Evolutionary conservation across 768 basidiomycete genomes (phyloP), one percentile per base, ranked within the genome.

Genomic region (Tremella yokohamensis): DNA sequence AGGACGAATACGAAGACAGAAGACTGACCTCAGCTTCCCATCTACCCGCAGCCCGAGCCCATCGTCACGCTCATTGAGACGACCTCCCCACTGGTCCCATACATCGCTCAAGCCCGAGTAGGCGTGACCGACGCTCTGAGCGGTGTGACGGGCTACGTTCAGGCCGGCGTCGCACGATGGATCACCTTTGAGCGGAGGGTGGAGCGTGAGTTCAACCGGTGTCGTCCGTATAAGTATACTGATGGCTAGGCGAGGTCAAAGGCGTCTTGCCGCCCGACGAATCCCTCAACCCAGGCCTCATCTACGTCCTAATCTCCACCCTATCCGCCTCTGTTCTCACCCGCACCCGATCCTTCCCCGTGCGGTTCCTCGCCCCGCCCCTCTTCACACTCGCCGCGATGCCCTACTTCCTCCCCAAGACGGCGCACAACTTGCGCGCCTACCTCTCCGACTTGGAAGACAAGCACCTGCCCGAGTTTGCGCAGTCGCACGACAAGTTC

Each of bases 291-390:
- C 93, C 93, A 0, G 90, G 88, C n/a, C 69, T 87, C 3, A 85
- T 97, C 54, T 97, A 94, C 79, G 87, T 89, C 47, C 89, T 90
- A 49, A 83, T 98, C 49, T 85, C 90, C 1, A 85, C 90, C 13
- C 84, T 98, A 49, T 87, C 88, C 2, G 90, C 88, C 1, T 91
- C 91, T 56, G 86, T 98, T 66, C 66, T 97, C 56, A 84, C 88
- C 0, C 86, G 92, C 42, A 87, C 87, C 64, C 85, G 92, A 62
- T 52, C 79, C 52, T 77, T 92, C 54, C 81, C 85, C 29, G 78
- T 84, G 4, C 87, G 94, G 18, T 66, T 87, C 52, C 61, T 87
- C 45, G 81, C 92, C 13, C 94, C 94, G 0, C 88, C 93, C 0
- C 59, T 84, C 20, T 83, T 91, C 74, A 78, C 91, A 64, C 54